Conservation (phyloP, 2,329 filamentous ascomycete species). For the Leptographium lundbergii region DNA sequence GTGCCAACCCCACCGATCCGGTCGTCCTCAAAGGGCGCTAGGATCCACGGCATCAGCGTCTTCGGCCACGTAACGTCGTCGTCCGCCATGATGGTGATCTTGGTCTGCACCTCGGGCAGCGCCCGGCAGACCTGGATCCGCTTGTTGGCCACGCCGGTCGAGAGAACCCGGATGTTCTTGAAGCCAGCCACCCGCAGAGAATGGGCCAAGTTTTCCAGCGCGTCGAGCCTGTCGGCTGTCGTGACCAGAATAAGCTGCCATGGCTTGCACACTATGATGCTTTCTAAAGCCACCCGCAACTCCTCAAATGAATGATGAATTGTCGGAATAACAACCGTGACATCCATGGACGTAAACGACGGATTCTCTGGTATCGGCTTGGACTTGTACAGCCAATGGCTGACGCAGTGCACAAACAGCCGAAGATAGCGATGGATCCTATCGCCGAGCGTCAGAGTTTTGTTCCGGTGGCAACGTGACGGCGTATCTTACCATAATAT, state of each 20-base stretch:
- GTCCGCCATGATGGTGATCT: slow-evolving; percentile 84
- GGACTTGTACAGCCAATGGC: slow-evolving; percentile 78
- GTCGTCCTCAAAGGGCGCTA: slow-evolving; percentile 80
- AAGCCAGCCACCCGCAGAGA: slow-evolving; percentile 31
- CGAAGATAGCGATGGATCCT: slow-evolving; percentile 84
- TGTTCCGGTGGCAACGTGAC: neutral
- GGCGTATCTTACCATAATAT: slow-evolving; percentile 29
- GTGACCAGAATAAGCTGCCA: slow-evolving; percentile 74
- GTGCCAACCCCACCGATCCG: slow-evolving; percentile 84
- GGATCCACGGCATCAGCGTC: slow-evolving; percentile 78
- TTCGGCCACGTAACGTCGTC: slow-evolving; percentile 90
- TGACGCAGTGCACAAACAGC: slow-evolving; percentile 70
- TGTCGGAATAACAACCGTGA: slow-evolving; percentile 87
- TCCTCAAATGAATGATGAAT: slow-evolving; percentile 81
- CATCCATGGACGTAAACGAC: slow-evolving; percentile 67
- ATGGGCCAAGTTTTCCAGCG: slow-evolving; percentile 53
- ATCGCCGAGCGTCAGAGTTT: neutral
- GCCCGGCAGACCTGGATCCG: slow-evolving; percentile 86
- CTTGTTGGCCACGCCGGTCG: slow-evolving; percentile 83
- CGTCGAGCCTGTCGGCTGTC: slow-evolving; percentile 63
- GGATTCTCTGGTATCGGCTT: slow-evolving; percentile 72
- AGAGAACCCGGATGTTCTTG: slow-evolving; percentile 59
- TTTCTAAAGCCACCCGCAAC: slow-evolving; percentile 66
- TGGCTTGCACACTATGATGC: slow-evolving; percentile 58
- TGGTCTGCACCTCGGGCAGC: slow-evolving; percentile 70